phyloP scores from a whole-genome alignment of 192 early-diverging fungal genomes.

The Oehlia diaphana region DNA sequence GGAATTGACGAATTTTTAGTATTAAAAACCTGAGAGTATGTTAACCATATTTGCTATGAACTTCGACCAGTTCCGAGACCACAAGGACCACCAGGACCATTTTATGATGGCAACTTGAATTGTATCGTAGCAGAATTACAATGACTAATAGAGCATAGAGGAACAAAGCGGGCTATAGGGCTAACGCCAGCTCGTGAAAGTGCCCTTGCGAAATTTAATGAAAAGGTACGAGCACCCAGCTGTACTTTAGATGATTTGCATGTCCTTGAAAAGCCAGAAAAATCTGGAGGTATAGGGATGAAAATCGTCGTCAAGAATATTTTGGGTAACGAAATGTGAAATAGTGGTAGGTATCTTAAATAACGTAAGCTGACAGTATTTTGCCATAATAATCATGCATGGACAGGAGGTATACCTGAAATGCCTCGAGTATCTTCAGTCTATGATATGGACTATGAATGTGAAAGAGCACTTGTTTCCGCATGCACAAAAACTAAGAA shows the following conservation, averaged over 20 bases:
- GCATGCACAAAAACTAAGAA: not conserved
- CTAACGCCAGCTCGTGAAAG: not conserved
- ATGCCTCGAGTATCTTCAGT: not conserved
- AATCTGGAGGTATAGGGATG: not conserved
- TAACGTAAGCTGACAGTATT: not conserved
- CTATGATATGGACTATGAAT: constrained; percentile 6
- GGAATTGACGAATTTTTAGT: too few species aligned
- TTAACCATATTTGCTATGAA: too few species aligned
- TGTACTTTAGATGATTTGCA: not conserved
- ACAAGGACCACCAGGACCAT: not conserved
- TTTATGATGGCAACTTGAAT: not conserved
- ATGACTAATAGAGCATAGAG: not conserved
- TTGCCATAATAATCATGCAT: not conserved
- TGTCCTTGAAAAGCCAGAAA: not conserved
- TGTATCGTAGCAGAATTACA: constrained; percentile 9
- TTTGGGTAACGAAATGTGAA: not conserved
- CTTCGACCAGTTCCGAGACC: not conserved
- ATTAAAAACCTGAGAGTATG: too few species aligned
- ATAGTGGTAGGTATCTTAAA: not conserved
- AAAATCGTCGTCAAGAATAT: constrained; percentile 3
- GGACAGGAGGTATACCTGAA: not conserved
- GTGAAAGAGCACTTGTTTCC: not conserved
- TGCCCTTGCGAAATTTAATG: too few species aligned
- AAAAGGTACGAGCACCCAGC: too few species aligned
- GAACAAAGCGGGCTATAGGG: not conserved